A percentile compares a stretch with the other conserved stretches of the same genome.
Evolutionary conservation across 257 asterid genomes (phyloP).

Genomic region (Nicotiana paniculata): DNA sequence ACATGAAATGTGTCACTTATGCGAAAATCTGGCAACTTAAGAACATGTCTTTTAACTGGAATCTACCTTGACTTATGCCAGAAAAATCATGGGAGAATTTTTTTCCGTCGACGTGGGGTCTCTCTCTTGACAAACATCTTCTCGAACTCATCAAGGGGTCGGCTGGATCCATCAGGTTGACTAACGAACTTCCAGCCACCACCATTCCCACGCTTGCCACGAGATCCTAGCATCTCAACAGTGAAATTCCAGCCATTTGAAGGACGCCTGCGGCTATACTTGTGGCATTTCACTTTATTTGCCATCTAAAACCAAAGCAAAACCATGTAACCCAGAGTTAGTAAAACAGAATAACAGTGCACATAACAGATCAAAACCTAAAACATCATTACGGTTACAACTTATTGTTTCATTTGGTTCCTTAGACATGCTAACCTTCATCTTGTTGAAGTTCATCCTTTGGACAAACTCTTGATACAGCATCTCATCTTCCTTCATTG

Average conservation of each 20-base stretch:
- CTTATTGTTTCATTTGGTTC: background rate
- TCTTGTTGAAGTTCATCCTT: constrained; percentile 72
- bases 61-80: background rate
- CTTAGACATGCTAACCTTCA: constrained; percentile 47
- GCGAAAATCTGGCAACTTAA: background rate
- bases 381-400: background rate
- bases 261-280: constrained; percentile 91
- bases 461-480: constrained; percentile 79
- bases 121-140: constrained; percentile 84
- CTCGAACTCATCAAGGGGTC: constrained; percentile 75
- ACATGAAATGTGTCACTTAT: background rate
- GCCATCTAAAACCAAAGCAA: constrained; percentile 37
- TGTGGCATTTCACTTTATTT: constrained; percentile 71
- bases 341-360: background rate
- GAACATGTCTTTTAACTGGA: background rate
- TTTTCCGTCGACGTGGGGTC: constrained; percentile 70
- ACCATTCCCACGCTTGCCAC: constrained; percentile 73
- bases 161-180: constrained; percentile 75
- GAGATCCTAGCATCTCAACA: constrained; percentile 79
- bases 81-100: constrained; percentile 51
- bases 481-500: constrained; percentile 91
- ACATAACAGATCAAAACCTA: background rate
- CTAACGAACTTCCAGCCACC: constrained; percentile 92
- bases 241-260: constrained; percentile 77
- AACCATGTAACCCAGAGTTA: background rate